Evolutionary conservation across 2,329 filamentous ascomycete species (phyloP).

Genomic region (Cladosporium cucumerinum): DNA sequence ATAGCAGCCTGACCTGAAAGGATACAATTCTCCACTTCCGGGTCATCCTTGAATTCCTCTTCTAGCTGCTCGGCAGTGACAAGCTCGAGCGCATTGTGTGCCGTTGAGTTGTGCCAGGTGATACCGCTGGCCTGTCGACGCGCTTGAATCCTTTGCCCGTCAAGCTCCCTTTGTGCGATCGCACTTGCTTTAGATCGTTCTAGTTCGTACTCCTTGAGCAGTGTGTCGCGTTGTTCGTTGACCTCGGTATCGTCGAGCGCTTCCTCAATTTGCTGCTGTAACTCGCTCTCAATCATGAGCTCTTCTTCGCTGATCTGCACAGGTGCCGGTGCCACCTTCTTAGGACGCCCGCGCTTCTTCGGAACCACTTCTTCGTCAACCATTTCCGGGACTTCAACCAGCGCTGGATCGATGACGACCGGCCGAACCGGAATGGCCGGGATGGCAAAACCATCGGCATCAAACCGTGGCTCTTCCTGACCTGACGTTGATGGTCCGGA

Average conservation of each 20-base stretch:
- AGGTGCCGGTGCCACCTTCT: conserved; percentile 31
- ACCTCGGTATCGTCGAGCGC: conserved; percentile 33
- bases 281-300: conserved; percentile 45
- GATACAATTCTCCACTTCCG: conserved; percentile 77
- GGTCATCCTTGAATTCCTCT: conserved; percentile 84
- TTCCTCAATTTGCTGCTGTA: conserved; percentile 45
- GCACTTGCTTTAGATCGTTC: conserved; percentile 29
- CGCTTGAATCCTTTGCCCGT: conserved; percentile 48
- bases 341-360: conserved; percentile 35
- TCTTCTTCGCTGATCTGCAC: conserved; percentile 43
- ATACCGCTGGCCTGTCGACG: conserved; percentile 47
- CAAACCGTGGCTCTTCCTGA: conserved; percentile 31
- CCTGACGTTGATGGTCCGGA: background rate
- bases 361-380: conserved; percentile 18
- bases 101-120: conserved; percentile 38
- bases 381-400: conserved; percentile 9
- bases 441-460: conserved; percentile 43
- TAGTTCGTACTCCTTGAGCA: conserved; percentile 30
- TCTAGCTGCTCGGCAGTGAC: conserved; percentile 31
- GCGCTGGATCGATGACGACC: conserved; percentile 25
- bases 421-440: conserved; percentile 31
- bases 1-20: conserved; percentile 69
- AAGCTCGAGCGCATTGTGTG: conserved; percentile 21
- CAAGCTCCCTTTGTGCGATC: conserved; percentile 28
- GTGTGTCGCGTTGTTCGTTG: conserved; percentile 28